phyloP scores from a whole-genome alignment of 108 stramenopile genomes.

The Epithemia pelagica region DNA sequence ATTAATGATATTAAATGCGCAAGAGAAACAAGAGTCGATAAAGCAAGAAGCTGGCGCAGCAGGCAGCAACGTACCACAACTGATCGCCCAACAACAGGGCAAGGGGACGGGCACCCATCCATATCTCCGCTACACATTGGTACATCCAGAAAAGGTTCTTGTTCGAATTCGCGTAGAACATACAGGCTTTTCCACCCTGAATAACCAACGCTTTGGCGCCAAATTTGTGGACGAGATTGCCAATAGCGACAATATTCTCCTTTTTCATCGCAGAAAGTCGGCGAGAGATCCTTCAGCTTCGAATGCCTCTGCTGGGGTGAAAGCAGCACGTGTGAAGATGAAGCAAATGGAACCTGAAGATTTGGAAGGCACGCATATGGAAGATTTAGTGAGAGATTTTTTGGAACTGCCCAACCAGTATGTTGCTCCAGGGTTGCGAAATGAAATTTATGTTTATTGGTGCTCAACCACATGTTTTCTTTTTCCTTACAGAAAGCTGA shows the following conservation, averaged over 20 bases:
- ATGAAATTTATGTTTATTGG: not conserved
- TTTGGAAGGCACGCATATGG: constrained; percentile 69
- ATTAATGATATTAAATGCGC: constrained; percentile 53
- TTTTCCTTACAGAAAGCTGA: constrained; percentile 39
- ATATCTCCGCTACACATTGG: constrained; percentile 36
- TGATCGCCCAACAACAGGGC: not conserved
- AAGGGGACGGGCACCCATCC: not conserved
- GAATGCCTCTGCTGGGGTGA: constrained; percentile 7
- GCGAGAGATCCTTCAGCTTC: constrained; percentile 3
- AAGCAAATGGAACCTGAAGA: constrained; percentile 68
- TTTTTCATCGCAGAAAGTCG: constrained; percentile 66
- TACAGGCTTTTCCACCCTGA: constrained; percentile 85
- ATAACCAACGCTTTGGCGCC: constrained; percentile 88
- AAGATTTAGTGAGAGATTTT: constrained; percentile 74
- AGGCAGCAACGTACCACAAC: constrained; percentile 24
- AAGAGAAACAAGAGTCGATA: constrained; percentile 29
- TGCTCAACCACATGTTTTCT: not conserved
- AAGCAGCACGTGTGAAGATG: constrained; percentile 10
- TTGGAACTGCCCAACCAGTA: constrained; percentile 44
- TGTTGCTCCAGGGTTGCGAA: not conserved
- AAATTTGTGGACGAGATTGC: constrained; percentile 88
- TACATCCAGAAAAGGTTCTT: constrained; percentile 78
- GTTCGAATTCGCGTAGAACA: constrained; percentile 94
- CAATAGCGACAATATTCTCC: constrained; percentile 83
- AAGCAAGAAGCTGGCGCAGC: constrained; percentile 23